These are phyloP conservation scores for Massarina eburnea DNA, from an alignment of 2,329 filamentous ascomycete genomes.

Conservation along the genomic window DNA sequence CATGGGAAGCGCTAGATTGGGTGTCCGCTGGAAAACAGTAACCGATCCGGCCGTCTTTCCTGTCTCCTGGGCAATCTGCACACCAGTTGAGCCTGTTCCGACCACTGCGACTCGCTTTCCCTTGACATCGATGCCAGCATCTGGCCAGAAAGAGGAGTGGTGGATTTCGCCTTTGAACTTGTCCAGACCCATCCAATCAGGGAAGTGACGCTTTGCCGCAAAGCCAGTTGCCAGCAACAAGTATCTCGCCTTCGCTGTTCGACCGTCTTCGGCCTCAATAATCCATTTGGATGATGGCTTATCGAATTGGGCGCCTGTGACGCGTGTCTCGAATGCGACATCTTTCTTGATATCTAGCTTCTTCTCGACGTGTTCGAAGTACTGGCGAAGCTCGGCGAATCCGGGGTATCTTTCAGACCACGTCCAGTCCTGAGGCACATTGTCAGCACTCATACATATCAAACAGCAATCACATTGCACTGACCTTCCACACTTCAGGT, in stretches of 20 bases:
- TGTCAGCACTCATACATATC: neutral
- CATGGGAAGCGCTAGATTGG: constrained; percentile 67
- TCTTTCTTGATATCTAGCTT: constrained; percentile 59
- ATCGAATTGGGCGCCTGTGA: constrained; percentile 56
- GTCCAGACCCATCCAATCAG: constrained; percentile 61
- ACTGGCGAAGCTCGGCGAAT: constrained; percentile 55
- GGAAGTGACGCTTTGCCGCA: constrained; percentile 62
- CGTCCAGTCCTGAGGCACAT: constrained; percentile 53
- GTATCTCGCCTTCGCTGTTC: constrained; percentile 53
- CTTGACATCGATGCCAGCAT: constrained; percentile 57
- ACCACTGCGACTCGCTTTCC: constrained; percentile 64
- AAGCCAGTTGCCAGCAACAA: constrained; percentile 59
- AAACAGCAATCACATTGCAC: neutral
- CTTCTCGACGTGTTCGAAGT: constrained; percentile 63
- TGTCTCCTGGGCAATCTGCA: constrained; percentile 65
- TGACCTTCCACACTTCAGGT: constrained; percentile 49
- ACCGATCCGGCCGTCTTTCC: constrained; percentile 55
- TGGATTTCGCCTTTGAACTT: constrained; percentile 62
- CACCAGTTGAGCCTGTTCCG: constrained; percentile 65
- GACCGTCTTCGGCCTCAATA: constrained; percentile 55
- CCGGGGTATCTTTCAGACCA: constrained; percentile 58
- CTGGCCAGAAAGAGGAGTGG: constrained; percentile 64
- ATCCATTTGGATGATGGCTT: constrained; percentile 52
- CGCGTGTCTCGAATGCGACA: constrained; percentile 58
- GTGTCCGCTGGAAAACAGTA: constrained; percentile 66